phyloP scores from a whole-genome alignment of 345 rosid genomes.

The Punica granatum region DNA sequence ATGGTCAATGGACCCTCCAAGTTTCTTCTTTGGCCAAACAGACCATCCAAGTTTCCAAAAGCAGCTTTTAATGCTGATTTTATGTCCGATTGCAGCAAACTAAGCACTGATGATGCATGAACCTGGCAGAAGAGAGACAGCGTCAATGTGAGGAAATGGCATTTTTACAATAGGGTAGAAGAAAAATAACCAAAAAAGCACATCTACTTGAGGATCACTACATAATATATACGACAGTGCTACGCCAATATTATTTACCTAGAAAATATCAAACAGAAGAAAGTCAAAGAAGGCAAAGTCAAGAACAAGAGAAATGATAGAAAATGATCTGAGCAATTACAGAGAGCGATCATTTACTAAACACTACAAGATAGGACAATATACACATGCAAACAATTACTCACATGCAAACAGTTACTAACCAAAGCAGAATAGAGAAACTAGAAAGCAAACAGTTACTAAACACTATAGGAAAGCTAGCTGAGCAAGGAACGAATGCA shows the following conservation, averaged over 20 bases:
- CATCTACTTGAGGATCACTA: not conserved
- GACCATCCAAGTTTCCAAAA: constrained; percentile 32
- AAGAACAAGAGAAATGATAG: not conserved
- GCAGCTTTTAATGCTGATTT: constrained; percentile 86
- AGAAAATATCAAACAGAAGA: not conserved
- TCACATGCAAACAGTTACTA: no score
- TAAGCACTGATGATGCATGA: constrained; percentile 71
- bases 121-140: constrained; percentile 35
- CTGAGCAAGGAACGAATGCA: not conserved
- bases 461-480: not conserved
- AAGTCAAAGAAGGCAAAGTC: not conserved
- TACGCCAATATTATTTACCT: not conserved
- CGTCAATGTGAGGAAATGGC: not conserved
- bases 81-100: constrained; percentile 83
- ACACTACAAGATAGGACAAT: no score
- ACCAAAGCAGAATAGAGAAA: no score
- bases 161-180: not conserved
- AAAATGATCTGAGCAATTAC: not conserved
- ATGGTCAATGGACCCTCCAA: constrained; percentile 89
- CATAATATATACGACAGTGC: not conserved
- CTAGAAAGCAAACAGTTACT: not conserved
- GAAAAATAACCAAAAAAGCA: not conserved
- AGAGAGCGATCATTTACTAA: no score
- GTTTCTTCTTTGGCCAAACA: not conserved
- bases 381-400: no score